phyloP scores from a whole-genome alignment of 192 early-diverging fungal species.

The Ambispora gerdemannii region DNA sequence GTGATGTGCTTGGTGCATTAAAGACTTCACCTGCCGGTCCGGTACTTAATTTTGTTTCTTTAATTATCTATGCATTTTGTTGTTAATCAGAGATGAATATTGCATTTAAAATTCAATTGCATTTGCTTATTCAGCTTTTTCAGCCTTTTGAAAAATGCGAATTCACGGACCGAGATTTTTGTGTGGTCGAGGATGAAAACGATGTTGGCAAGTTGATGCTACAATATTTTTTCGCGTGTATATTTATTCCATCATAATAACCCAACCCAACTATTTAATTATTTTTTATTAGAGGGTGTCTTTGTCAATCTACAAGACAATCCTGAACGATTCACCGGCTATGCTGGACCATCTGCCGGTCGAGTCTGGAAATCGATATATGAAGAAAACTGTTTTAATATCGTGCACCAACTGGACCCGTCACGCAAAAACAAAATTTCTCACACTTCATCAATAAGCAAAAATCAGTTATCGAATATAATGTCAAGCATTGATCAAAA shows the following conservation, averaged over 20 bases:
- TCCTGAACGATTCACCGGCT: constrained; percentile 97
- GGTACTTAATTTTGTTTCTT: constrained; percentile 31
- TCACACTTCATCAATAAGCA: constrained; percentile 31
- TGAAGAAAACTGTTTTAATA: constrained; percentile 94
- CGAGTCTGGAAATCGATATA: constrained; percentile 97
- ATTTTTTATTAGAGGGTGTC: constrained; percentile 55
- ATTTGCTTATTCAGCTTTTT: constrained; percentile 44
- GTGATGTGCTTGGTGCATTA: constrained; percentile 65
- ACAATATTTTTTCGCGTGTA: background rate
- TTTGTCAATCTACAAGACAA: constrained; percentile 91
- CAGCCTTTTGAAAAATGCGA: constrained; percentile 54
- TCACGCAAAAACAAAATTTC: constrained; percentile 36
- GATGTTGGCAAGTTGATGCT: constrained; percentile 35
- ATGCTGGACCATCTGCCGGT: constrained; percentile 81
- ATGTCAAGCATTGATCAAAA: constrained; percentile 27
- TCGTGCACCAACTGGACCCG: constrained; percentile 54
- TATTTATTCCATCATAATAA: background rate
- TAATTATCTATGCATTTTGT: background rate
- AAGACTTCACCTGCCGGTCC: constrained; percentile 57
- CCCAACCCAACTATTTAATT: too few species aligned
- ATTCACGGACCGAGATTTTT: constrained; percentile 81
- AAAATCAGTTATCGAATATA: constrained; percentile 31
- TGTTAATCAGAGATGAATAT: background rate
- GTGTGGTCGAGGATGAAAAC: constrained; percentile 79
- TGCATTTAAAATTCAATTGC: too few species aligned